phyloP scores from a whole-genome alignment of 139 green algal species.

The Closterium sp. region DNA sequence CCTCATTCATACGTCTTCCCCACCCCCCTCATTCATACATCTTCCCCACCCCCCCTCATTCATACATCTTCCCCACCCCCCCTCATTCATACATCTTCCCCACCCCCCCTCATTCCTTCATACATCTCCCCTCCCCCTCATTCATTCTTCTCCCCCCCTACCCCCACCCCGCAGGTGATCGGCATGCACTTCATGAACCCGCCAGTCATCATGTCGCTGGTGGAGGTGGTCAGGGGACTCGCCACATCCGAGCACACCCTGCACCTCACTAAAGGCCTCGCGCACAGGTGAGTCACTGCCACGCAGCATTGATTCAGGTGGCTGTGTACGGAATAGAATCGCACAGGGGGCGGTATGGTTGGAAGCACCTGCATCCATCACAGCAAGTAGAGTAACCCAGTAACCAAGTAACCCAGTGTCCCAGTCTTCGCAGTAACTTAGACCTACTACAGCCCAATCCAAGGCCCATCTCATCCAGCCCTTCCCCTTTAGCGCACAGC shows the following conservation, averaged over 20 bases:
- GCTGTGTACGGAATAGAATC: too few relatives aligned
- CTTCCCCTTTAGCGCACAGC: too few relatives aligned
- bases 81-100: neutral
- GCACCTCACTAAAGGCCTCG: constrained; percentile 61
- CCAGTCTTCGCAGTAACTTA: too few relatives aligned
- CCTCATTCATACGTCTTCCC: too few relatives aligned
- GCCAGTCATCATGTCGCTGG: constrained; percentile 80
- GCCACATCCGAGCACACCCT: constrained; percentile 57
- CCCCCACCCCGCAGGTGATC: constrained; percentile 33
- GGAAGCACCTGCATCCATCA: too few relatives aligned
- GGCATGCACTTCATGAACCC: constrained; percentile 80
- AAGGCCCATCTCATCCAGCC: too few relatives aligned
- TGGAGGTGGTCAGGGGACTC: constrained; percentile 58
- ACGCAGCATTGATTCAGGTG: too few relatives aligned
- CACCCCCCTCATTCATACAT: neutral
- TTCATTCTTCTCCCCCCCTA: neutral
- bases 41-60: neutral
- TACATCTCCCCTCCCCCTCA: neutral
- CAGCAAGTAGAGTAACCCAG: too few relatives aligned
- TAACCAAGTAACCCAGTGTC: too few relatives aligned
- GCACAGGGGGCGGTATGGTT: too few relatives aligned
- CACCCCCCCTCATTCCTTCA: neutral
- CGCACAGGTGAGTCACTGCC: constrained; percentile 28
- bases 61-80: neutral
- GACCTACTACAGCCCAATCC: too few relatives aligned